phyloP scores from a whole-genome alignment of 495 filamentous ascomycete genomes.

The Talaromyces liani region DNA sequence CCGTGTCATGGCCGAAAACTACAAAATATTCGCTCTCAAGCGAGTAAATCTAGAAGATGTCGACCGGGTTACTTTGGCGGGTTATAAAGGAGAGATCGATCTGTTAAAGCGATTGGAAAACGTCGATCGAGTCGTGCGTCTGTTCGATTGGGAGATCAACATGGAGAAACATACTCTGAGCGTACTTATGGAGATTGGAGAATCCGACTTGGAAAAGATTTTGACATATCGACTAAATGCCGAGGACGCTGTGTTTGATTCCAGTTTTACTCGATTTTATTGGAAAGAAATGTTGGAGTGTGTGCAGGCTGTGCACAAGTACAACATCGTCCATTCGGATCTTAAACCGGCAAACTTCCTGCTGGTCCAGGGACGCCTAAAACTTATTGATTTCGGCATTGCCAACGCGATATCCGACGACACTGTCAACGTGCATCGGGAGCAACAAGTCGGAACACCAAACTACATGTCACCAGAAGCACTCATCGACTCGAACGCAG shows the following conservation, averaged over 20 bases:
- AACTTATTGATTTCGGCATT: constrained; percentile 94
- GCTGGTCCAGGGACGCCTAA: constrained; percentile 73
- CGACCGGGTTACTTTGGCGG: constrained; percentile 74
- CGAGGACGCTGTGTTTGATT: constrained; percentile 71
- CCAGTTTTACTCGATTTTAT: constrained; percentile 88
- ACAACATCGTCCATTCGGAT: constrained; percentile 92
- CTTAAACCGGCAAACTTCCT: constrained; percentile 95
- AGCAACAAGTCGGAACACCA: constrained; percentile 88
- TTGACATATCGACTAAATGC: constrained; percentile 64
- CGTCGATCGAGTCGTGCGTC: constrained; percentile 78
- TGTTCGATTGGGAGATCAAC: constrained; percentile 92
- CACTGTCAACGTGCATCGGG: constrained; percentile 95
- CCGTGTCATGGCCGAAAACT: constrained; percentile 93
- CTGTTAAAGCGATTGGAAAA: constrained; percentile 72
- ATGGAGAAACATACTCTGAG: constrained; percentile 77
- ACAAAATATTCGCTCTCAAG: constrained; percentile 89
- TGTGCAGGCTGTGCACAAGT: constrained; percentile 75
- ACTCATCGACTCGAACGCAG: constrained; percentile 76
- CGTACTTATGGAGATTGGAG: constrained; percentile 96
- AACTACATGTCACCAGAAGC: constrained; percentile 99
- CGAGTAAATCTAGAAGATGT: constrained; percentile 82
- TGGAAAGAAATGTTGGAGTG: constrained; percentile 99
- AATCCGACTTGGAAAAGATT: constrained; percentile 87
- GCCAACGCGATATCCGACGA: constrained; percentile 95
- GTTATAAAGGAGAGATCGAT: constrained; percentile 97